Percentiles rank a stretch among this genome's conserved stretches.
These are phyloP conservation scores for Penicillium hesseltinei DNA, from an alignment of 2,329 filamentous ascomycete genomes.

Conservation along the genomic window DNA sequence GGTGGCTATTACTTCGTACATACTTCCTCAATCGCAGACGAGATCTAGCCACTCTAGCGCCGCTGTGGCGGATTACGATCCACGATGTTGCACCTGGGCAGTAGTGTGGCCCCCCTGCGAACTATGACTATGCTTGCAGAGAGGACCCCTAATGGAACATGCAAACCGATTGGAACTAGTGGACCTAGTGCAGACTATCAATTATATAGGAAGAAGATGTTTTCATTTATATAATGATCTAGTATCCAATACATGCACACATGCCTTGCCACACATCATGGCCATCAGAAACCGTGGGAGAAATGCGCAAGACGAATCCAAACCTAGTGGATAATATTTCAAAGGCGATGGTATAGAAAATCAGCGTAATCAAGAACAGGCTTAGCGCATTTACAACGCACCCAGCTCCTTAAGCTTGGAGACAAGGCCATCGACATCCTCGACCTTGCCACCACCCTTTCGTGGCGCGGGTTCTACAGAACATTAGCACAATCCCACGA, in stretches of 20 bases:
- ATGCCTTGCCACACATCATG: conserved; percentile 8
- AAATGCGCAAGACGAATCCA: conserved; percentile 10
- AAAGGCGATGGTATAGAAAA: conserved; percentile 26
- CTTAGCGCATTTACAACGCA: conserved; percentile 61
- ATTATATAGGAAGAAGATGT: neutral
- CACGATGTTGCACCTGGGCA: neutral
- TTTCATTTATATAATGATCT: conserved; percentile 4
- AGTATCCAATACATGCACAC: neutral
- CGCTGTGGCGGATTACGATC: conserved; percentile 1
- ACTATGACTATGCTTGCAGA: neutral
- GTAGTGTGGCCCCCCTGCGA: neutral
- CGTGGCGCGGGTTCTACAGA: conserved; percentile 74
- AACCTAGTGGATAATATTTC: conserved; percentile 11
- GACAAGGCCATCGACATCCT: conserved; percentile 94
- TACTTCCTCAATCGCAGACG: neutral
- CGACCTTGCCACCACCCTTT: conserved; percentile 94
- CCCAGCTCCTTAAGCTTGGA: conserved; percentile 93
- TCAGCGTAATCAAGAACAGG: conserved; percentile 13
- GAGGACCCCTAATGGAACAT: neutral
- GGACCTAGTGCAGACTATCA: neutral
- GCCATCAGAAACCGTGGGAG: conserved; percentile 5
- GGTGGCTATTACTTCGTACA: neutral
- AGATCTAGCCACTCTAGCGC: conserved; percentile 5
- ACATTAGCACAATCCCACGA: conserved; percentile 7
- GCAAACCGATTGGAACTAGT: neutral